Evolutionary conservation across 75 land plant species (phyloP).

Genomic region (Adiantum capillusveneris): DNA sequence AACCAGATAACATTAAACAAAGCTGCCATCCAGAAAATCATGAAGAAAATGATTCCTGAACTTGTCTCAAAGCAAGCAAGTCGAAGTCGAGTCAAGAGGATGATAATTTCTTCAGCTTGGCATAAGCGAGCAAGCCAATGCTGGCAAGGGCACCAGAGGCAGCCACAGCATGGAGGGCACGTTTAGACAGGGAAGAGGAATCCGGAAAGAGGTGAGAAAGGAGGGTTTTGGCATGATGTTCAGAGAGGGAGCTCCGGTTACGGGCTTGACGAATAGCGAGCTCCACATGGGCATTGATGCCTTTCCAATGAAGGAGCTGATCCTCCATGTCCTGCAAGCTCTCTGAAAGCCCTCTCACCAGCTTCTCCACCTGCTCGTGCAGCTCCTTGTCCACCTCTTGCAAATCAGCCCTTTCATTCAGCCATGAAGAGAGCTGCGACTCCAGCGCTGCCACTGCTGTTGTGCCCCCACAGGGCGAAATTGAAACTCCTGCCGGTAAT

Average conservation of each 20-base stretch:
- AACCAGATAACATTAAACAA: too few species aligned
- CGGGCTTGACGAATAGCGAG: neutral
- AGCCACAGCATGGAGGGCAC: neutral
- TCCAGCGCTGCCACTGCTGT: neutral
- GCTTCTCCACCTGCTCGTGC: neutral
- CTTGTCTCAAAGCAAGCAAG: too few species aligned
- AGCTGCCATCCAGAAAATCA: too few species aligned
- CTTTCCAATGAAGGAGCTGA: conserved; percentile 1
- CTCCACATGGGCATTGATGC: neutral
- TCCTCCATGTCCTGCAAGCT: conserved; percentile 3
- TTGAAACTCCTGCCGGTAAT: neutral
- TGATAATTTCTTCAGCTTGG: neutral
- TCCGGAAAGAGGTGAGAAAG: neutral
- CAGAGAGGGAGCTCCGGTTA: neutral
- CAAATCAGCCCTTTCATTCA: neutral
- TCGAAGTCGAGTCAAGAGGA: too few species aligned
- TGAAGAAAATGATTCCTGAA: too few species aligned
- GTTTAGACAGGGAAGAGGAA: neutral
- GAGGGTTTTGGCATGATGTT: too few species aligned
- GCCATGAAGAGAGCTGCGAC: neutral
- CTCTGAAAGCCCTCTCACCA: neutral
- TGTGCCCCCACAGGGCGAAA: neutral
- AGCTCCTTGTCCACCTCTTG: neutral
- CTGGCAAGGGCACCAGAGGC: conserved; percentile 1
- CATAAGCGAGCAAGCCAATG: conserved; percentile 4